phyloP scores from a whole-genome alignment of 1,284 basidiomycete species.

The Cystobasidiaceae sp. region DNA sequence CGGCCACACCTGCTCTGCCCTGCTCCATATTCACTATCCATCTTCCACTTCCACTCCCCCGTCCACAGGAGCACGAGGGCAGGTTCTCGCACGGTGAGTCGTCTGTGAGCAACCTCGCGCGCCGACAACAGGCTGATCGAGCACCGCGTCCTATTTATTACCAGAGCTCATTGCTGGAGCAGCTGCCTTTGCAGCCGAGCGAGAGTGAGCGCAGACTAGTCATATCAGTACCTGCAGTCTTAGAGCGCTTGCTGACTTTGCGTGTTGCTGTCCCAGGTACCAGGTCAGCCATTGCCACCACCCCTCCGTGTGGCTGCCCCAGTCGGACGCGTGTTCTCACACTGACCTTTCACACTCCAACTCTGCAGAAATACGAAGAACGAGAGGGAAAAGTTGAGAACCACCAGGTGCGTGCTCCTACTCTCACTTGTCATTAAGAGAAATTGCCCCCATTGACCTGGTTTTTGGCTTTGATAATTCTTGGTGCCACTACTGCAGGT shows the following conservation, averaged over 20 bases:
- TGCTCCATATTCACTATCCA: not conserved
- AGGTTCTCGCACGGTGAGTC: slow-evolving; percentile 19
- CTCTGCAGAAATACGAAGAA: slow-evolving; percentile 24
- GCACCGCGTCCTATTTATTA: not conserved
- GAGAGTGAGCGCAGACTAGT: not conserved
- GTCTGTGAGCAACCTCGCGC: not conserved
- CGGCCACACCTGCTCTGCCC: not conserved
- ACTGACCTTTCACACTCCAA: not conserved
- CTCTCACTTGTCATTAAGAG: too few relatives aligned
- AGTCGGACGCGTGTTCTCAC: not conserved
- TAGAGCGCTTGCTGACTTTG: too few relatives aligned
- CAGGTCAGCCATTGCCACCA: not conserved
- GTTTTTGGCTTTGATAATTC: too few relatives aligned
- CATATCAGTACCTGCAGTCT: not conserved
- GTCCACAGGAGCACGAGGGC: slow-evolving; percentile 20
- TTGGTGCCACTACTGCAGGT: too few relatives aligned
- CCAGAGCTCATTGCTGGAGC: slow-evolving; percentile 5
- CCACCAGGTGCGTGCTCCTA: slow-evolving; percentile 18
- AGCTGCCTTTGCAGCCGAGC: slow-evolving; percentile 21
- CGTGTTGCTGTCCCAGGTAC: too few relatives aligned
- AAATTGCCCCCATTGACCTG: too few relatives aligned
- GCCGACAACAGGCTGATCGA: not conserved
- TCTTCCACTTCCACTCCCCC: not conserved
- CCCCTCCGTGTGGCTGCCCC: not conserved
- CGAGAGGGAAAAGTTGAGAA: slow-evolving; percentile 27